Conservation (phyloP, 139 green algal species). For the Spirogloea muscicola region DNA sequence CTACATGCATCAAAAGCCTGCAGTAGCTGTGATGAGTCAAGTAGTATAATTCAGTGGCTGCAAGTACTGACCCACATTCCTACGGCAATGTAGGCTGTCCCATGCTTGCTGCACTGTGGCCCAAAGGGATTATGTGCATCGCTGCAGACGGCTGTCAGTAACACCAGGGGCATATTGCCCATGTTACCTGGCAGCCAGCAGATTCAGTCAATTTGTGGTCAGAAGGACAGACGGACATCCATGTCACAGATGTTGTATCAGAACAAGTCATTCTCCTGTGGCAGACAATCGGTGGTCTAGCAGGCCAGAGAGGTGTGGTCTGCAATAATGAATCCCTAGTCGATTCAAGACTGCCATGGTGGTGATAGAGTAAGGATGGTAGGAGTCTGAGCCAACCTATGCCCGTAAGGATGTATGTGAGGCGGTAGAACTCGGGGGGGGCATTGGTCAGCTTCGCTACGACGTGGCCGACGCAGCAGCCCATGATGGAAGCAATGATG, state of each 20-base stretch:
- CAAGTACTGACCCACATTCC: conserved; percentile 52
- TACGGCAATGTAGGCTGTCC: conserved; percentile 58
- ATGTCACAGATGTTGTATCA: no score
- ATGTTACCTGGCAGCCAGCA: conserved; percentile 46
- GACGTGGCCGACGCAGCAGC: conserved; percentile 21
- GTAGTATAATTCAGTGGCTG: background rate
- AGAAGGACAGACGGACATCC: no score
- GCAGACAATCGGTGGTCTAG: no score
- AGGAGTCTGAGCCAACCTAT: conserved; percentile 23
- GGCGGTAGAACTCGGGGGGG: conserved; percentile 24
- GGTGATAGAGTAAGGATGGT: no score
- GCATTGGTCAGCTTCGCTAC: conserved; percentile 4
- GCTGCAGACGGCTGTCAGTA: conserved; percentile 52
- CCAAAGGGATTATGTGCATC: conserved; percentile 36
- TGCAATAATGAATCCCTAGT: no score
- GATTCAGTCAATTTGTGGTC: no score
- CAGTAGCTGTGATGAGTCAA: no score
- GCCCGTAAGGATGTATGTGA: conserved; percentile 21
- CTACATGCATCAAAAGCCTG: no score
- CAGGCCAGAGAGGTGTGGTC: no score
- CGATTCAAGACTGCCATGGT: no score
- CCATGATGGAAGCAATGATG: conserved; percentile 14
- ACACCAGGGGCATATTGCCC: conserved; percentile 59
- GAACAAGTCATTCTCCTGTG: no score
- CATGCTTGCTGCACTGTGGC: conserved; percentile 30